Evolutionary conservation across 768 basidiomycete species (phyloP).

Genomic region (Lactarius tabidus): DNA sequence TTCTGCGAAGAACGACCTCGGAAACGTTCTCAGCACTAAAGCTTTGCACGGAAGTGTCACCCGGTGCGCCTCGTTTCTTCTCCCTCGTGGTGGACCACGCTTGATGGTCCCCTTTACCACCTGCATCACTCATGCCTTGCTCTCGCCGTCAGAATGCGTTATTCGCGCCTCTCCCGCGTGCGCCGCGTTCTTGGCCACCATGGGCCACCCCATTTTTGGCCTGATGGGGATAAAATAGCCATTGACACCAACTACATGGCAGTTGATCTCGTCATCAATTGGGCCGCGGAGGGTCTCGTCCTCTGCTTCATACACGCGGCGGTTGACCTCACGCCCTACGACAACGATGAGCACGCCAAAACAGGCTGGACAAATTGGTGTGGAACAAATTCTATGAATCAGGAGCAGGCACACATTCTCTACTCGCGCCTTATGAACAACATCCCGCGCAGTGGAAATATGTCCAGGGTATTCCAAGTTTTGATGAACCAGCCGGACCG

Average conservation of each 20-base stretch:
- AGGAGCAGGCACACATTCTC: slow-evolving; percentile 55
- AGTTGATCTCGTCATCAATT: slow-evolving; percentile 86
- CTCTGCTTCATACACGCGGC: slow-evolving; percentile 87
- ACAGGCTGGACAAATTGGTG: slow-evolving; percentile 88
- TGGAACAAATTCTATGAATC: slow-evolving; percentile 62
- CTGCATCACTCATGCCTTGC: slow-evolving; percentile 20
- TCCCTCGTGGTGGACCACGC: slow-evolving; percentile 20
- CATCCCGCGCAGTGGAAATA: slow-evolving; percentile 47
- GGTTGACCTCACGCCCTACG: slow-evolving; percentile 61
- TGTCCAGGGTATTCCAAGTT: slow-evolving; percentile 75
- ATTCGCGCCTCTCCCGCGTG: slow-evolving; percentile 69
- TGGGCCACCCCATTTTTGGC: slow-evolving; percentile 52
- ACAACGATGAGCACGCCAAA: slow-evolving; percentile 73
- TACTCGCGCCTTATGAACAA: slow-evolving; percentile 54
- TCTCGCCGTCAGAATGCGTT: slow-evolving; percentile 57
- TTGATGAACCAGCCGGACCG: slow-evolving; percentile 57
- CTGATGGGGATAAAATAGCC: slow-evolving; percentile 63
- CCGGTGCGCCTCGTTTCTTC: slow-evolving; percentile 41
- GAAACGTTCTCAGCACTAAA: slow-evolving; percentile 65
- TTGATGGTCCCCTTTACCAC: slow-evolving; percentile 21
- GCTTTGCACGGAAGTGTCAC: slow-evolving; percentile 84
- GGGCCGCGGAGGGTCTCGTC: slow-evolving; percentile 82
- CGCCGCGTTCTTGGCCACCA: slow-evolving; percentile 68
- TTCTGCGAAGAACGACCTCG: slow-evolving; percentile 69
- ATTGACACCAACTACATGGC: slow-evolving; percentile 76